Evolutionary conservation across 192 early-diverging fungal species (phyloP).

Genomic region (Piromyces sp.): DNA sequence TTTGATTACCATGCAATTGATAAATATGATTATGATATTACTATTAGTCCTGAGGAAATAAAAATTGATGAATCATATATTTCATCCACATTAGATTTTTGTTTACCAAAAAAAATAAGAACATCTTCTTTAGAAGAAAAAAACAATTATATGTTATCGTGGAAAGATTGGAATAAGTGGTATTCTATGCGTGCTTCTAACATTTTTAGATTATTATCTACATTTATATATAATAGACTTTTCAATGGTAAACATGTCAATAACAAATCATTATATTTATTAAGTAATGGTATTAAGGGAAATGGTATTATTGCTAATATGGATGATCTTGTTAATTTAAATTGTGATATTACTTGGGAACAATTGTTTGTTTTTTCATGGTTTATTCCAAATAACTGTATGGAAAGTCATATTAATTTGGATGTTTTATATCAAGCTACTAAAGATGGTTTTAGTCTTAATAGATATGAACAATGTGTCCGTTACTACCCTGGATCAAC

Average conservation of each 20-base stretch:
- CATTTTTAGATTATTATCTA: neutral
- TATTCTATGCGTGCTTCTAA: neutral
- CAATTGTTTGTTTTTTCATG: neutral
- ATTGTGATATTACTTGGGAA: neutral
- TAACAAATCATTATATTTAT: neutral
- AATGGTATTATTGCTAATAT: neutral
- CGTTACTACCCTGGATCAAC: neutral
- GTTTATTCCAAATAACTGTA: neutral
- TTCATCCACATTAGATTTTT: neutral
- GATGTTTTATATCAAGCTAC: neutral
- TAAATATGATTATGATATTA: neutral
- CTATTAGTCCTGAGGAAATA: neutral
- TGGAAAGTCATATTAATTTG: neutral
- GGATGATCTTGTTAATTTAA: neutral
- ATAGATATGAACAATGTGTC: neutral
- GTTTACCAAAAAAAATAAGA: neutral
- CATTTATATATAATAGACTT: neutral
- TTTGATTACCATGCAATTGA: neutral
- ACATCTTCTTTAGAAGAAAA: neutral
- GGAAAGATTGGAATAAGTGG: neutral
- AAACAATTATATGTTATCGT: neutral
- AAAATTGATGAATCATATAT: neutral
- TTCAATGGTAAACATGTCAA: neutral
- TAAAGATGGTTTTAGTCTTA: neutral
- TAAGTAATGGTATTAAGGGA: neutral